Evolutionary conservation across 176 grass and related monocot species (phyloP).

Genomic region (Canna indica): DNA sequence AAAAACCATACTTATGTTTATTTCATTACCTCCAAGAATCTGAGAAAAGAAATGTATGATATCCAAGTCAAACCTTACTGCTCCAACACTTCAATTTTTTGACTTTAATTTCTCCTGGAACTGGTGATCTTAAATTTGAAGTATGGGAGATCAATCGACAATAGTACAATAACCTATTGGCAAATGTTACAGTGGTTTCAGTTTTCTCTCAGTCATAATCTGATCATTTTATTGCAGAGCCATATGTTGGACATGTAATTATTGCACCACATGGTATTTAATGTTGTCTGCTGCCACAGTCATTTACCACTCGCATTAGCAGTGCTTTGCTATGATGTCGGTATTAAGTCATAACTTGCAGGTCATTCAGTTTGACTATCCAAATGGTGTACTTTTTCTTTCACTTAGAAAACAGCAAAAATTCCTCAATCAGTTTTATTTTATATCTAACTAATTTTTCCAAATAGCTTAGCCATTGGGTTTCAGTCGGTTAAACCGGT

Average conservation of each 20-base stretch:
- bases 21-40: not conserved
- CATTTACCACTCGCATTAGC: not conserved
- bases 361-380: not conserved
- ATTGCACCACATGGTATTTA: not conserved
- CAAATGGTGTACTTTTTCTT: no score
- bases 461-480: no score
- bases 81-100: not conserved
- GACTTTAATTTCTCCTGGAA: not conserved
- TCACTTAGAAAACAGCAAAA: no score
- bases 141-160: no score
- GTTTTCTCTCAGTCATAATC: slow-evolving; percentile 2
- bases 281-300: not conserved
- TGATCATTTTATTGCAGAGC: slow-evolving; percentile 1
- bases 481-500: no score
- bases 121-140: not conserved
- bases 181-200: not conserved
- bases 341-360: not conserved
- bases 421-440: no score
- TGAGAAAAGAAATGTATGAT: no score
- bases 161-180: no score
- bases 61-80: not conserved
- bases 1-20: no score
- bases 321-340: not conserved
- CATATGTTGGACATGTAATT: slow-evolving; percentile 3
- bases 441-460: no score